Percentiles rank a stretch among this genome's conserved stretches.
Evolutionary conservation across 176 grass and related monocot species (phyloP).

Genomic region (Thinopyrum elongatum): DNA sequence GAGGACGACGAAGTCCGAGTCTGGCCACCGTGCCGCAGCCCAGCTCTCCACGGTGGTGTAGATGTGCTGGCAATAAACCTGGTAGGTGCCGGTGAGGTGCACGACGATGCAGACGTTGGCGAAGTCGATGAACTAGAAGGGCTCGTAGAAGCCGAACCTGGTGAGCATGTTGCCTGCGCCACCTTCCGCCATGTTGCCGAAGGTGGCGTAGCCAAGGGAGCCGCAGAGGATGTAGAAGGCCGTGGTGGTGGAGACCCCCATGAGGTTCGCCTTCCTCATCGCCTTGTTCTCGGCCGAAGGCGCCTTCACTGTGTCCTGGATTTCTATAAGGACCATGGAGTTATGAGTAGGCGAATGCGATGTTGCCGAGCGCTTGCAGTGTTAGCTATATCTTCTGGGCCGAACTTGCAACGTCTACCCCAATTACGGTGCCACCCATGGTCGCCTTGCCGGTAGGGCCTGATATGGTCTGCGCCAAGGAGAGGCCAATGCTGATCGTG

Average conservation of each 20-base stretch:
- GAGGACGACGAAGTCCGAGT: not conserved
- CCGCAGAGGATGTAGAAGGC: constrained; percentile 54
- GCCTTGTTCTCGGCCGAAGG: constrained; percentile 50
- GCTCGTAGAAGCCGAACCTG: constrained; percentile 74
- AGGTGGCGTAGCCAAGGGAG: constrained; percentile 52
- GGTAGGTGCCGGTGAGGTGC: constrained; percentile 71
- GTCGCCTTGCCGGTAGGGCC: not conserved
- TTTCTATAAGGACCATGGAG: not conserved
- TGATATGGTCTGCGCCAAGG: no score
- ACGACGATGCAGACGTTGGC: constrained; percentile 66
- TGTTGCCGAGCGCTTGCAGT: not conserved
- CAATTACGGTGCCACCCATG: not conserved
- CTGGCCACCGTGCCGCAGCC: not conserved
- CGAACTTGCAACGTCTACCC: no score
- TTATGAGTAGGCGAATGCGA: not conserved
- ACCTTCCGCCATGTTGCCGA: constrained; percentile 63
- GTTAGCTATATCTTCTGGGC: not conserved
- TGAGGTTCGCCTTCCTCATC: constrained; percentile 49
- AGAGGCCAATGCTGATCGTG: no score
- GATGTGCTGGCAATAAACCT: constrained; percentile 76
- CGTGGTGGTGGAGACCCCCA: constrained; percentile 44
- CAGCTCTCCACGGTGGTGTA: constrained; percentile 11
- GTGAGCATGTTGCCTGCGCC: constrained; percentile 68
- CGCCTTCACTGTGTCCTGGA: constrained; percentile 51
- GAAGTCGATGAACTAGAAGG: constrained; percentile 79